Evolutionary conservation across 2,329 filamentous ascomycete species (phyloP), one percentile per base, ranked within the genome.

Genomic region (Kalmusia sp.): DNA sequence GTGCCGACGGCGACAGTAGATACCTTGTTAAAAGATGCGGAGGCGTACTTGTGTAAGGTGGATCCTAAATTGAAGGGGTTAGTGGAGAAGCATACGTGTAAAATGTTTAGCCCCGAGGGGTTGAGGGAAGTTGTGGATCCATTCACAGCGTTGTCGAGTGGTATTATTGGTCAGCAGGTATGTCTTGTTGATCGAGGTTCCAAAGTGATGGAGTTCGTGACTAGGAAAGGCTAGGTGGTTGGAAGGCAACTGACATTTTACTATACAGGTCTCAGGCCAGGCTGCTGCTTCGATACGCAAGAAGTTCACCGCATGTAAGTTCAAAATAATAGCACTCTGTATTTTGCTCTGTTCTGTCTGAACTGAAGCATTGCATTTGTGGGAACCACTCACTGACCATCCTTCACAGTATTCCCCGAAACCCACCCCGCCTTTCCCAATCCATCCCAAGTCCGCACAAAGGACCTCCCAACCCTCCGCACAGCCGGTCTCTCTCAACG

Each of bases 151-250:
- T 82, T 99, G 28, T 84, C 86, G 33, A 93, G 89, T 73, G 90
- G 92, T 46, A 97, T 99, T 69, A 96, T 98, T 65, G 92, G 91
- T 48, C 95, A 98, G 76, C 95, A 99, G 78, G 72, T 76, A 68
- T 19, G 63, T 64, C 12, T n/a, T 43, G 12, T 28, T 28, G 25
- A 15, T 39, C 17, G 11, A 3, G 19, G 2, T 15, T n/a, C 14
- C 7, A 12, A 14, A 15, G 31, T 15, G 14, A 34, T n/a, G 4
- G 31, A 14, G 37, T 39, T 12, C 14, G n/a, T 2, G 21, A 22
- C 17, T 6, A 12, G 22, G 9, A 6, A 39, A 12, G 14, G 6
- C 14, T 5, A 19, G 9, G 15, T 35, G 19, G 22, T 28, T 33
- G 11, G 45, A 3, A 48, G 21, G 31, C 22, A 37, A 39, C 14